A percentile compares a stretch with the other conserved stretches of the same genome.
Conservation (phyloP, 2,329 filamentous ascomycete genomes). For the Clathrospora elynae region DNA sequence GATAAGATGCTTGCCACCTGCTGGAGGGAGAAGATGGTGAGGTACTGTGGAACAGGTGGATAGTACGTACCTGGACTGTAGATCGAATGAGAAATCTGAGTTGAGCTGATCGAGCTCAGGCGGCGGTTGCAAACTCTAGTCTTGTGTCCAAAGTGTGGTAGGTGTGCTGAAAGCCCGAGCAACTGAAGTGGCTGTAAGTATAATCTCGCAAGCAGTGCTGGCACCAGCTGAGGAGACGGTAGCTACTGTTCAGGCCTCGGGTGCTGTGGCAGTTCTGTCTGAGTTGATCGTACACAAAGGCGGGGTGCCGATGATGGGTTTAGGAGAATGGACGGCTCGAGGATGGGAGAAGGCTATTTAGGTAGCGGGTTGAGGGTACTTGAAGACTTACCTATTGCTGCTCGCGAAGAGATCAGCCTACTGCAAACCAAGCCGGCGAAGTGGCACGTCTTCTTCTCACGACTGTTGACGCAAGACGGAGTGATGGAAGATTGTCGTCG, state of each 20-base stretch:
- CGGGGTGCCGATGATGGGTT: neutral
- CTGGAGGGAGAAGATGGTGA: neutral
- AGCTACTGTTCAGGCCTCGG: too few species aligned
- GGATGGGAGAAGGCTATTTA: neutral
- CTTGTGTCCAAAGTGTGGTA: conserved; percentile 1
- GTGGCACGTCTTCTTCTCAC: neutral
- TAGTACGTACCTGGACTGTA: conserved; percentile 9
- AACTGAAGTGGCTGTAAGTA: neutral
- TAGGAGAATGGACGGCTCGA: neutral
- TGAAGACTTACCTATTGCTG: neutral
- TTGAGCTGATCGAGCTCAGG: too few species aligned
- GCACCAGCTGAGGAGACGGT: too few species aligned
- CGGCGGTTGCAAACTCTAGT: neutral
- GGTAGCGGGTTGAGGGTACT: neutral
- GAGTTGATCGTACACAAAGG: neutral
- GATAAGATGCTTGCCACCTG: conserved; percentile 1
- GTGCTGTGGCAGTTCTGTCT: neutral
- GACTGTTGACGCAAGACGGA: neutral
- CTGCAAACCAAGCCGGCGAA: neutral
- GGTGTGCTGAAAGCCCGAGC: neutral
- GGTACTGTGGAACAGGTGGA: neutral
- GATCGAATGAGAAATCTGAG: conserved; percentile 5
- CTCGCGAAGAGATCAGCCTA: neutral
- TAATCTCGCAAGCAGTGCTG: neutral
- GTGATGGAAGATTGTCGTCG: neutral